Conservation (phyloP, 352 stramenopile species). For the Pythium grandisporangium region DNA sequence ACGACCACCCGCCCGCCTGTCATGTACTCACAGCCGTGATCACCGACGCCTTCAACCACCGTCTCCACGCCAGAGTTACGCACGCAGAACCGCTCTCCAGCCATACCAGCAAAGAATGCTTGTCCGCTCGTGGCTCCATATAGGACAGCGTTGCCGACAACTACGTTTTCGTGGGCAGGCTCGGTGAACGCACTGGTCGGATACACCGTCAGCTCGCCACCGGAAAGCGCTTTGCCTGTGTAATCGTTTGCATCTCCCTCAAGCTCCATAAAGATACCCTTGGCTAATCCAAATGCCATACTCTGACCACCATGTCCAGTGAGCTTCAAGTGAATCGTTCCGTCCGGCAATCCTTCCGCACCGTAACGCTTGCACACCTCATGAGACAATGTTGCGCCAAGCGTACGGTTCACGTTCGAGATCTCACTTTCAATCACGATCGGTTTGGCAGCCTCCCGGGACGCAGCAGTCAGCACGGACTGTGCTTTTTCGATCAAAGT, state of each 20-base stretch:
- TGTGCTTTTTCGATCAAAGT: slow-evolving; percentile 84
- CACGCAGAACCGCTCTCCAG: slow-evolving; percentile 94
- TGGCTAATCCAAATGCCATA: slow-evolving; percentile 90
- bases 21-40: slow-evolving; percentile 98
- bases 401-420: slow-evolving; percentile 91
- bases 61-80: slow-evolving; percentile 94
- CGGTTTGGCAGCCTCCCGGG: slow-evolving; percentile 74
- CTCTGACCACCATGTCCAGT: slow-evolving; percentile 91
- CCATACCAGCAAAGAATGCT: slow-evolving; percentile 94
- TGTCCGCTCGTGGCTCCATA: slow-evolving; percentile 92
- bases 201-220: slow-evolving; percentile 90
- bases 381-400: slow-evolving; percentile 93
- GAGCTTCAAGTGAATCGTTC: slow-evolving; percentile 93
- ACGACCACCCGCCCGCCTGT: slow-evolving; percentile 93
- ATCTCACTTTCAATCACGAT: slow-evolving; percentile 55
- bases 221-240: slow-evolving; percentile 91
- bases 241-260: slow-evolving; percentile 96
- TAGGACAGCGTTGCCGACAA: slow-evolving; percentile 94
- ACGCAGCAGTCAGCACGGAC: slow-evolving; percentile 69
- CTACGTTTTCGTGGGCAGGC: slow-evolving; percentile 81
- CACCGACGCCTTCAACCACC: slow-evolving; percentile 94
- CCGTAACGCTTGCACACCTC: slow-evolving; percentile 91
- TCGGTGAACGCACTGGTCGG: slow-evolving; percentile 55
- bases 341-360: slow-evolving; percentile 83
- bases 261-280: slow-evolving; percentile 88